Evolutionary conservation across 306 rosid species (phyloP), one percentile per base, ranked within the genome.

Genomic region (Dalbergia cochinchinensis): DNA sequence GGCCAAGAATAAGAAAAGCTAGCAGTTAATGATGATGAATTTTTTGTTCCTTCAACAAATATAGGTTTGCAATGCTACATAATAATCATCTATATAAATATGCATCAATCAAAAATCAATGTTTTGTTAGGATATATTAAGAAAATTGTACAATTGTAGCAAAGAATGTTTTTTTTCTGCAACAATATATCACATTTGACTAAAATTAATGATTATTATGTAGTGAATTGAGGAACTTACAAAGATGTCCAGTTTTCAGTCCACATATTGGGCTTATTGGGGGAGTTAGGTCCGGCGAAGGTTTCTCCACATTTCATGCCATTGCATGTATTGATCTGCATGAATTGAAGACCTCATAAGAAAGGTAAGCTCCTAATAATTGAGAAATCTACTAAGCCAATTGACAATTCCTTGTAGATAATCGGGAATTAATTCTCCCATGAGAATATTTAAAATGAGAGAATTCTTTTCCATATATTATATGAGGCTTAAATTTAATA

Each of bases 191-290:
- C 18, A 62, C 19, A 13, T 5, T 31, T 13, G 69, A 65, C 13
- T 9, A 8, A 65, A 64, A 53, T 15, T 11, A n/a, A 72, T 37
- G 11, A 37, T 37, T 3, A 37, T 1, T 50, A 16, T 12, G 15
- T 18, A 22, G 54, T n/a, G 57, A 74, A 18, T 19, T 3, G 48
- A 48, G 7, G 48, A 77, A 83, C 79, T 11, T 88, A 92, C 97
- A 87, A 86, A 67, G 94, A 88, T 0, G 94, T 90, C 98, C 97
- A 94, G 10, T 92, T 89, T 83, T 94, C 97, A 8, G 96, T 92
- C 97, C 97, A 92, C 35, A 92, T 4, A 0, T 90, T 74, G 33
- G 98, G 94, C 62, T 88, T 94, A 14, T 88, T 86, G 11, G 92
- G 97, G 9, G 94, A 87, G 48, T 91, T 94, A 19, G 95, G 95